Evolutionary conservation across 2,329 filamentous ascomycete species (phyloP).

Genomic region (Aureobasidium sp.): DNA sequence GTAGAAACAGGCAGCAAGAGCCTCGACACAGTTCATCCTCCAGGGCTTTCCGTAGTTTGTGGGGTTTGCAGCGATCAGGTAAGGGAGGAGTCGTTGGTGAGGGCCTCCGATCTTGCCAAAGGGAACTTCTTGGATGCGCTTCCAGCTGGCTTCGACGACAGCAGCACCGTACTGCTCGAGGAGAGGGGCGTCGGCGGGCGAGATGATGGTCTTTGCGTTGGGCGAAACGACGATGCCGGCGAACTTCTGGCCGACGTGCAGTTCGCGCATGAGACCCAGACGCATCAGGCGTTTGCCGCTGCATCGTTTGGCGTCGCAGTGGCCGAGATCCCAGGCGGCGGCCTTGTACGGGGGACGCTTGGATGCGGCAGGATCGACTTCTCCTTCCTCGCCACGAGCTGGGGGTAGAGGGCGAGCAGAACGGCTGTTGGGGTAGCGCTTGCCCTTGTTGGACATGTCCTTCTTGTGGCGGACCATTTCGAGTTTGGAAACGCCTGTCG

Average conservation of each 20-base stretch:
- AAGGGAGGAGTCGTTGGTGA: conserved; percentile 82
- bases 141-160: conserved; percentile 97
- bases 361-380: conserved; percentile 23
- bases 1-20: conserved; percentile 80
- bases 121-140: conserved; percentile 80
- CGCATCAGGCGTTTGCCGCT: conserved; percentile 92
- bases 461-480: conserved; percentile 97
- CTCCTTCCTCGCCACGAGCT: conserved; percentile 17
- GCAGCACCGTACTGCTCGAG: conserved; percentile 86
- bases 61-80: conserved; percentile 90
- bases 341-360: conserved; percentile 65
- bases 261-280: conserved; percentile 83
- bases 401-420: conserved; percentile 15
- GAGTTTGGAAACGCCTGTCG: not conserved
- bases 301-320: conserved; percentile 95
- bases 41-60: conserved; percentile 97
- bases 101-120: conserved; percentile 88
- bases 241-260: conserved; percentile 86
- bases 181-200: conserved; percentile 69
- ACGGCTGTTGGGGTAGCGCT: conserved; percentile 44
- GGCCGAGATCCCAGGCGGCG: conserved; percentile 94
- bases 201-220: conserved; percentile 79
- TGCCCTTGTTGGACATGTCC: conserved; percentile 65
- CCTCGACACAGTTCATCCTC: conserved; percentile 92
- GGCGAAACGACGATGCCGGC: conserved; percentile 89